Evolutionary conservation across 2,329 filamentous ascomycete genomes (phyloP).

Genomic region (Trichophyton schoenleinii): DNA sequence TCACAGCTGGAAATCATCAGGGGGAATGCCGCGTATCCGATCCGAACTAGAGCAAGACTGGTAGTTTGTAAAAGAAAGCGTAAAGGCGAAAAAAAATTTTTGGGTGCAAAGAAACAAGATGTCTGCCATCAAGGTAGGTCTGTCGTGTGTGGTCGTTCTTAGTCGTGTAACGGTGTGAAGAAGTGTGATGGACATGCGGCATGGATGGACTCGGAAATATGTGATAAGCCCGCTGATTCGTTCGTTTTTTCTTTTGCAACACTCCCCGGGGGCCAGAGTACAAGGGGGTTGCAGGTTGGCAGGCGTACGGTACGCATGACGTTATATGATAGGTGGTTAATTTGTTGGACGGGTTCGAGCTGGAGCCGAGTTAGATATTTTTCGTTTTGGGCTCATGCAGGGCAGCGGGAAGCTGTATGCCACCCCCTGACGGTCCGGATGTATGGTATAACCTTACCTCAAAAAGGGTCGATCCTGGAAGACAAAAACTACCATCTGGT

Average conservation of each 20-base stretch:
- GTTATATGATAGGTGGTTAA: no score
- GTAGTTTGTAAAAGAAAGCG: no score
- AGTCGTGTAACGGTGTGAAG: neutral
- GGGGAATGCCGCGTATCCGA: neutral
- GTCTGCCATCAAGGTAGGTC: no score
- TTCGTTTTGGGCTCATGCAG: neutral
- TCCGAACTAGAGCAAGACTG: neutral
- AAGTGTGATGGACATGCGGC: neutral
- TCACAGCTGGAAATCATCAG: neutral
- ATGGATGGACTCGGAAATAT: neutral
- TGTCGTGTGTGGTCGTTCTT: neutral
- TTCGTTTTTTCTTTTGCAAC: slow-evolving; percentile 31
- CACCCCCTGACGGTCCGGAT: slow-evolving; percentile 10
- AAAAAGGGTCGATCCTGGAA: neutral
- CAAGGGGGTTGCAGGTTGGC: no score
- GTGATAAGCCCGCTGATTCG: neutral
- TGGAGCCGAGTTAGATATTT: slow-evolving; percentile 23
- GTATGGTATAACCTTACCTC: slow-evolving; percentile 12
- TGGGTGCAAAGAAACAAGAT: no score
- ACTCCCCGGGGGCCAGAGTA: no score
- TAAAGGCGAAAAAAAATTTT: no score
- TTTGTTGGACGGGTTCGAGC: no score
- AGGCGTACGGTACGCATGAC: no score
- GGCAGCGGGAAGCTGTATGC: slow-evolving; percentile 2
- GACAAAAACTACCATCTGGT: no score